Evolutionary conservation across 805 yeast species (phyloP).

Genomic region (Kockiozyma suomiensis): DNA sequence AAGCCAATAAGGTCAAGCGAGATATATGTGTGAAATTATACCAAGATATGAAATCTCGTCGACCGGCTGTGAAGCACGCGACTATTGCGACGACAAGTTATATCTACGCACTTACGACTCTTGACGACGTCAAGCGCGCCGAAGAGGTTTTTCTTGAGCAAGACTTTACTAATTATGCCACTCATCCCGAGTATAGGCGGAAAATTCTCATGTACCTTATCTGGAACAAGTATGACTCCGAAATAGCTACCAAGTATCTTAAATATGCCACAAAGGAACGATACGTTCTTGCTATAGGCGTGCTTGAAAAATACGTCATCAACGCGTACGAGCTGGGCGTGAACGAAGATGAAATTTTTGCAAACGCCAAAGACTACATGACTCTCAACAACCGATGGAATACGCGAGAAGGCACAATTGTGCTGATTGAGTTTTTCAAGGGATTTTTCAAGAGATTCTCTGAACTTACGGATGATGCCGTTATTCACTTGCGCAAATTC

Average conservation of each 20-base stretch:
- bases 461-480: neutral
- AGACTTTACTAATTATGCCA: neutral
- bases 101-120: slow-evolving; percentile 5
- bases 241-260: slow-evolving; percentile 16
- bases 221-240: slow-evolving; percentile 4
- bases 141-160: slow-evolving; percentile 5
- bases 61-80: neutral
- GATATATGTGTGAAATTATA: neutral
- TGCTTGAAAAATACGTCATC: slow-evolving; percentile 1
- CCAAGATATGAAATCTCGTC: neutral
- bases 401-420: neutral
- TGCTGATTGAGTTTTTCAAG: neutral
- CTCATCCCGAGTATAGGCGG: neutral
- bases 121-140: slow-evolving; percentile 16
- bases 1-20: neutral
- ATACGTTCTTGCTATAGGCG: neutral
- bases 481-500: neutral
- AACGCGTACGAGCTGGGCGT: slow-evolving; percentile 2
- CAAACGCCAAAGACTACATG: neutral
- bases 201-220: slow-evolving; percentile 8
- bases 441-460: slow-evolving; percentile 2
- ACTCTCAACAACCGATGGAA: neutral
- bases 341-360: neutral
- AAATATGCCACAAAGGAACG: slow-evolving; percentile 3
- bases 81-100: neutral